Evolutionary conservation across 75 land plant species (phyloP), one percentile per base, ranked within the genome.

Genomic region (Ceratopteris richardii): DNA sequence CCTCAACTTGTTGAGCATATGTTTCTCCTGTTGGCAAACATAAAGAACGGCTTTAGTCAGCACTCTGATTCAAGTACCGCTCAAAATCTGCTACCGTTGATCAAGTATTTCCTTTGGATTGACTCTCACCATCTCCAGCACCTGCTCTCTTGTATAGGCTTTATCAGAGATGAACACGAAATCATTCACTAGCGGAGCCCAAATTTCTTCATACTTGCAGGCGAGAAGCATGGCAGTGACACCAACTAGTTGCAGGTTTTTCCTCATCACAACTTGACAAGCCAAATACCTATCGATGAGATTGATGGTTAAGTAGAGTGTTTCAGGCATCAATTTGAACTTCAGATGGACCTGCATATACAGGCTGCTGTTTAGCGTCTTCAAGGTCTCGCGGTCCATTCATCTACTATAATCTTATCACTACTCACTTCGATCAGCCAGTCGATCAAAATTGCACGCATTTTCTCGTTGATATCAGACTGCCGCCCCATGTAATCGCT

Each of bases 171-270:
- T 74, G 53, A 64, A n/a, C 19, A 86, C 72, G 26, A 86, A 78
- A 63, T 86, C 82, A 12, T 76, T 64, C 5, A 86, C 82, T 9
- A 71, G 69, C 14, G 97, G 97, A 23, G 92, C 97, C 46, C 78
- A 74, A 5, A 92, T 85, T 56, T 92, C 97, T 63, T 92, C 95
- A 61, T 88, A 92, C 58, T 92, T 92, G 72, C 90, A 95, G 0
- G 97, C 97, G 27, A 92, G 62, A 3, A 92, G 89, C 97, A 92
- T 80, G 10, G 97, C 94, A 16, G 85, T 85, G 9, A 92, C 77
- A 0, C 97, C 97, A 24, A 92, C 97, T 28, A 92, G 70, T 50
- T 92, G 97, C 44, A 92, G 84, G 56, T 88, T 74, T 67, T 88
- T 92, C 50, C 97, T 75, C 19, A 76, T 60, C n/a, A 88, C 87